These are phyloP conservation scores for Aspergillus leporis DNA, from an alignment of 495 filamentous ascomycete genomes.

Conservation along the genomic window DNA sequence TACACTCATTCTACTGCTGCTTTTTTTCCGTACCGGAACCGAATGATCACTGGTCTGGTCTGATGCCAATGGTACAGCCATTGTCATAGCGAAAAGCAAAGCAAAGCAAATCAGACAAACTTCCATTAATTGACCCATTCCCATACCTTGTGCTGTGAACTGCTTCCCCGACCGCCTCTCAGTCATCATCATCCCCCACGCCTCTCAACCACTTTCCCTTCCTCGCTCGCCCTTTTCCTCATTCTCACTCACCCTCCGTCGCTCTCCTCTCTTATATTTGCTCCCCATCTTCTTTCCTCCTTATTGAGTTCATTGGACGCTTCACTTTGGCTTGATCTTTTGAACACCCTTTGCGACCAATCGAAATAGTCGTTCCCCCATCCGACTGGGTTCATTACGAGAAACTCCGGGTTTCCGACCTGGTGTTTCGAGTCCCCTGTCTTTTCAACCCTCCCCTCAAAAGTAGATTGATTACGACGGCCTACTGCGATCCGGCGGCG, in stretches of 20 bases:
- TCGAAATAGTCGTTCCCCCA: background rate
- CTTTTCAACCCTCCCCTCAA: background rate
- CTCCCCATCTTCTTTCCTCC: background rate
- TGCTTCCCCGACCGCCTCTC: conserved; percentile 27
- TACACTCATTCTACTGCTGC: background rate
- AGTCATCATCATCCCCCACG: conserved; percentile 20
- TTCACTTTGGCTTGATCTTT: background rate
- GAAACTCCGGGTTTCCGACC: conserved; percentile 21
- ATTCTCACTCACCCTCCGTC: background rate
- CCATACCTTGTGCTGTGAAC: background rate
- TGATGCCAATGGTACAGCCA: conserved; percentile 2
- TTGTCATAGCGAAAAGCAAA: background rate
- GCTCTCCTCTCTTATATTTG: too few species aligned
- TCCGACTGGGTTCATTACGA: conserved; percentile 16
- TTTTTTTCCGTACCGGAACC: background rate
- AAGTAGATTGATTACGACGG: conserved; percentile 17
- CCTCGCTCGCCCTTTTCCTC: background rate
- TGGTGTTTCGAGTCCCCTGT: conserved; percentile 24
- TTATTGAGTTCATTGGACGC: conserved; percentile 1
- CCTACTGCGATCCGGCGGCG: conserved; percentile 17
- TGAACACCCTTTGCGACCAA: background rate
- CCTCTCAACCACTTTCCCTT: conserved; percentile 12
- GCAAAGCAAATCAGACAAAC: conserved; percentile 10
- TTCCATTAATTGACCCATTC: background rate
- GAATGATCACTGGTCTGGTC: background rate